These are phyloP conservation scores for Candida manassasensis DNA, from an alignment of 805 yeast species.

Conservation along the genomic window DNA sequence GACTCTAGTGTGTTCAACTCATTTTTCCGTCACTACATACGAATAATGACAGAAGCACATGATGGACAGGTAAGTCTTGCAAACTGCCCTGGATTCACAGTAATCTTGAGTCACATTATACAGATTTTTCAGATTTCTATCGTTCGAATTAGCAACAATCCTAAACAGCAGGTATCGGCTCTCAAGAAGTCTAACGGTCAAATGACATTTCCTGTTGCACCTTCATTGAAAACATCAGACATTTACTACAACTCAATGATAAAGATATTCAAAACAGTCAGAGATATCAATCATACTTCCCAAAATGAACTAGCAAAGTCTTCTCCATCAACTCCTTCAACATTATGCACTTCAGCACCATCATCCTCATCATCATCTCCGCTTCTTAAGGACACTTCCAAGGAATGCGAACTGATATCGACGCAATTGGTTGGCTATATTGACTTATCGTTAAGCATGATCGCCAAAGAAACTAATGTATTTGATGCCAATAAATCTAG, in stretches of 20 bases:
- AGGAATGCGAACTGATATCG: constrained; percentile 12
- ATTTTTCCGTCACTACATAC: constrained; percentile 55
- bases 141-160: constrained; percentile 16
- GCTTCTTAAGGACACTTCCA: background rate
- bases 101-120: constrained; percentile 42
- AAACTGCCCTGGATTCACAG: constrained; percentile 42
- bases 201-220: constrained; percentile 5
- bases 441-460: constrained; percentile 30
- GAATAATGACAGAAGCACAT: constrained; percentile 15
- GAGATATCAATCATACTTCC: constrained; percentile 28
- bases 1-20: constrained; percentile 58
- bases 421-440: constrained; percentile 16
- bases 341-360: background rate
- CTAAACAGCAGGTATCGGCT: constrained; percentile 2
- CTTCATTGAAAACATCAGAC: constrained; percentile 15
- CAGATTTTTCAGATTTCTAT: constrained; percentile 37
- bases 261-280: constrained; percentile 34
- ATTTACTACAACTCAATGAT: constrained; percentile 35
- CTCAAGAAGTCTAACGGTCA: constrained; percentile 4
- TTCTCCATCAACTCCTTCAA: background rate
- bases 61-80: constrained; percentile 9
- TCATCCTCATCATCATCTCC: background rate
- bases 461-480: constrained; percentile 33
- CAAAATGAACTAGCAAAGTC: constrained; percentile 2
- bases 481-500: constrained; percentile 37